phyloP scores from a whole-genome alignment of 371 early-diverging fungal genomes.

The Mortierella polycephala region DNA sequence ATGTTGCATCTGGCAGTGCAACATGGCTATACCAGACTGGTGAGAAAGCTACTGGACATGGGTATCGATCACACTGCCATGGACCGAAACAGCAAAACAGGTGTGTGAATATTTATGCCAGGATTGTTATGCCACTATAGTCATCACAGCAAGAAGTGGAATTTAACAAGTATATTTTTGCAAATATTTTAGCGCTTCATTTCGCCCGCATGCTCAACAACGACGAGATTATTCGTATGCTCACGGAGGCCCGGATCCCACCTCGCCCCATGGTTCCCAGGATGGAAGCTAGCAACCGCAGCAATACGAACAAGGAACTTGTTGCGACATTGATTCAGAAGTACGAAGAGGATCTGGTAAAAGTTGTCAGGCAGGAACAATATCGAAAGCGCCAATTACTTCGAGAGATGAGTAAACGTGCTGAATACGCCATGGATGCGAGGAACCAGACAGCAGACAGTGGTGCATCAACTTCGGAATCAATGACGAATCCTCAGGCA shows the following conservation, averaged over 20 bases:
- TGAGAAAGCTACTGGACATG: constrained; percentile 35
- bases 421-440: constrained; percentile 15
- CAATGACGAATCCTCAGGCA: neutral
- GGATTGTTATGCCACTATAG: neutral
- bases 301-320: constrained; percentile 6
- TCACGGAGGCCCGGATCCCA: constrained; percentile 26
- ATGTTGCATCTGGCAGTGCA: constrained; percentile 41
- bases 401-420: constrained; percentile 20
- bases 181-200: constrained; percentile 17
- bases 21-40: constrained; percentile 18
- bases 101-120: constrained; percentile 5
- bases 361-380: constrained; percentile 24
- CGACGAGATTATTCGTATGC: constrained; percentile 11
- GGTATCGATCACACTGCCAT: constrained; percentile 50
- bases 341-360: constrained; percentile 22
- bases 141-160: neutral
- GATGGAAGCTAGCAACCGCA: neutral
- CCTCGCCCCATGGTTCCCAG: constrained; percentile 39
- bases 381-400: constrained; percentile 16
- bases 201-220: constrained; percentile 26
- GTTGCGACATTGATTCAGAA: constrained; percentile 22
- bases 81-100: constrained; percentile 46
- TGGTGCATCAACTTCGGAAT: neutral
- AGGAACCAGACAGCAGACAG: constrained; percentile 12
- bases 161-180: neutral